phyloP scores from a whole-genome alignment of 345 rosid genomes.

The Citrus maxima region DNA sequence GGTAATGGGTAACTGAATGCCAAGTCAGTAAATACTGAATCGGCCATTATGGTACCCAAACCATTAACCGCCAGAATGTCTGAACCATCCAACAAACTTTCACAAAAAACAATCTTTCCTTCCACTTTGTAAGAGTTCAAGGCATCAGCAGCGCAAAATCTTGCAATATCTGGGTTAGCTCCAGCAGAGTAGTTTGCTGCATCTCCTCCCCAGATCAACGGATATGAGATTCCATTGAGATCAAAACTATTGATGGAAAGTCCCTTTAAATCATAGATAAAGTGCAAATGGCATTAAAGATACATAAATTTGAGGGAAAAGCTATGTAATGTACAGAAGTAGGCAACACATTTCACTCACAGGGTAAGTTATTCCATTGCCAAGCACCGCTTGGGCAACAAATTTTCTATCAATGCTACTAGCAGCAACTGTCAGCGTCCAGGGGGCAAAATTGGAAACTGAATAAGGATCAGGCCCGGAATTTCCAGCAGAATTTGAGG shows the following conservation, averaged over 20 bases:
- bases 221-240: slow-evolving; percentile 1
- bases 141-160: not conserved
- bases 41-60: slow-evolving; percentile 11
- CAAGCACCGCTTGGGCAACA: slow-evolving; percentile 26
- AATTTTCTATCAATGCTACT: slow-evolving; percentile 31
- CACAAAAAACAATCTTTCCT: slow-evolving; percentile 19
- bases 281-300: not conserved
- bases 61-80: not conserved
- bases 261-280: not conserved
- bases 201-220: slow-evolving; percentile 24
- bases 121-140: slow-evolving; percentile 12
- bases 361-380: slow-evolving; percentile 17
- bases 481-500: slow-evolving; percentile 29
- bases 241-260: slow-evolving; percentile 12
- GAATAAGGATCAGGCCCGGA: slow-evolving; percentile 9
- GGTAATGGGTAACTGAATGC: slow-evolving; percentile 14
- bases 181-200: slow-evolving; percentile 17
- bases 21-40: not conserved
- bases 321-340: not conserved
- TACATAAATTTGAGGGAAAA: not conserved
- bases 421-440: slow-evolving; percentile 33
- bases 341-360: slow-evolving; percentile 6
- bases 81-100: slow-evolving; percentile 3
- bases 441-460: slow-evolving; percentile 28
- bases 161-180: not conserved